These are phyloP conservation scores for Nicotiana undulata DNA, from an alignment of 257 asterid species.

Conservation along the genomic window DNA sequence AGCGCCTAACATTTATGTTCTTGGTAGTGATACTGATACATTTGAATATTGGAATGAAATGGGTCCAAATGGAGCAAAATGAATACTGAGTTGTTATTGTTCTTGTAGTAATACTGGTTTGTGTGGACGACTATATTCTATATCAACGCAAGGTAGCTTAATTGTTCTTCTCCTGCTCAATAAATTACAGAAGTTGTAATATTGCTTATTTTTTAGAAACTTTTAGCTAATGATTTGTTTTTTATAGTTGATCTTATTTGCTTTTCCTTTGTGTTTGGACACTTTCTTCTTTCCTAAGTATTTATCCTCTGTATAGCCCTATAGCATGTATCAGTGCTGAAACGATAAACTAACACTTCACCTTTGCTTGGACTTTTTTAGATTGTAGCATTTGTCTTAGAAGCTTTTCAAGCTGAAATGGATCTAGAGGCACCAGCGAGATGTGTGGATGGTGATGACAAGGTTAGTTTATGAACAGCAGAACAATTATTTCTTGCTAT, in stretches of 20 bases:
- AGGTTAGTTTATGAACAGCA: constrained; percentile 35
- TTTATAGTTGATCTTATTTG: neutral
- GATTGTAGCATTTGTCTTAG: constrained; percentile 97
- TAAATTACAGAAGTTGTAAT: neutral
- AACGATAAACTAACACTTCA: neutral
- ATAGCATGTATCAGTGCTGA: neutral
- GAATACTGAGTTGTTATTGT: neutral
- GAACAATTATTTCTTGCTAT: neutral
- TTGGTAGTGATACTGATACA: neutral
- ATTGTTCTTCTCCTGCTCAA: neutral
- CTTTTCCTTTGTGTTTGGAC: neutral
- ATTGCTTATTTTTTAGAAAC: neutral
- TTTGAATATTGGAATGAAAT: neutral
- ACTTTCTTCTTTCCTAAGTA: neutral
- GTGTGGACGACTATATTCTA: neutral
- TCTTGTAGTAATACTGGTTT: neutral
- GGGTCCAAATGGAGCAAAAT: neutral
- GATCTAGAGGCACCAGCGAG: constrained; percentile 61
- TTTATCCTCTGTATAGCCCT: neutral
- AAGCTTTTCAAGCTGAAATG: constrained; percentile 97
- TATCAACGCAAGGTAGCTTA: neutral
- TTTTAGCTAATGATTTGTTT: neutral
- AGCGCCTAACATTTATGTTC: neutral
- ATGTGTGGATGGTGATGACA: constrained; percentile 26
- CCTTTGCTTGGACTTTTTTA: constrained; percentile 19